Base-by-base conservation (phyloP, 345 rosid species). In the Raphanus sativus region DNA sequence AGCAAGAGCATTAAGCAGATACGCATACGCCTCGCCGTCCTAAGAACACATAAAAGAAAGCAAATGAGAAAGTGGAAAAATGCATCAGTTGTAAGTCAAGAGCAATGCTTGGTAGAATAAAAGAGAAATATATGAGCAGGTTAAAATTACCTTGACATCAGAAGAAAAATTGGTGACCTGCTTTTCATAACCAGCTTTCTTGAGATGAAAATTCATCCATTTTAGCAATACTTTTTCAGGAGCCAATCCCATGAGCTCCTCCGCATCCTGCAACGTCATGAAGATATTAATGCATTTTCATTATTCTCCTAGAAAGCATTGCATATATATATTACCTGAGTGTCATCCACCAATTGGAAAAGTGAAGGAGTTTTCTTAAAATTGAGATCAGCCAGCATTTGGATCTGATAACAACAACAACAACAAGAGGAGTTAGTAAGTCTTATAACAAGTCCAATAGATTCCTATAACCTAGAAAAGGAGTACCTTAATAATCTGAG, bases 121-220 rank as follows among this genome's bases (percentile, higher is more conserved):
- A 48, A 66, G n/a, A 56, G 64, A 28, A 76, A 62, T 62, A 10
- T 40, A 60, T 5, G 4, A 32, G 70, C 38, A 68, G 16, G 68
- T 62, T 5, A 81, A 73, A 30, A 75, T 84, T 79, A 92, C 99
- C 99, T 95, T 95, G 73, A 95, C 82, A 85, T 95, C 99, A 42
- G 96, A 81, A 32, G 99, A 91, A 81, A 95, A 95, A 81, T 95
- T 95, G 13, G 98, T 92, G 77, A 92, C 98, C 80, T 87, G 86
- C 85, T 95, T 95, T 24, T 71, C 80, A 33, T 95, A 95, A 56
- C 98, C 98, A 78, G 87, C 92, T 85, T 95, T 95, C 87, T 95
- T 93, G 75, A 95, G 80, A 83, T 95, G 99, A 70, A 87, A 89
- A 81, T 95, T 95, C 99, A 95, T 95, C 98, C 99, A 95, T 83